Evolutionary conservation across 2,329 filamentous ascomycete species (phyloP).

Genomic region (Drechmeria coniospora): DNA sequence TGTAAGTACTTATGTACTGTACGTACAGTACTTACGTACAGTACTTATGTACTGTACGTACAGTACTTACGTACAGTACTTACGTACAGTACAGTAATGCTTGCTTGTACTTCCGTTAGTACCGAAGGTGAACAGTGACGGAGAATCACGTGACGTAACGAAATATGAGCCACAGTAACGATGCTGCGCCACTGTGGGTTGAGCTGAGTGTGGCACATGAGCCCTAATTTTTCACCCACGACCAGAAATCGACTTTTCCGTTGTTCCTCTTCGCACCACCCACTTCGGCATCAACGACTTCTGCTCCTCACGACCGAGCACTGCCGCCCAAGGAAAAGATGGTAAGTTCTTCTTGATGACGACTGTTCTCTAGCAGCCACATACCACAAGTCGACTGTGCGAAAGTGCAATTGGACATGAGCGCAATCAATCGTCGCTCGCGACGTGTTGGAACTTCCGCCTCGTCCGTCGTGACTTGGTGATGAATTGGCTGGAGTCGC

Average conservation of each 20-base stretch:
- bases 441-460: conserved; percentile 20
- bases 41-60: no score
- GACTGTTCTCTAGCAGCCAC: conserved; percentile 25
- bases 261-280: conserved; percentile 12
- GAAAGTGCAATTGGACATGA: conserved; percentile 18
- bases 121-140: no score
- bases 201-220: no score
- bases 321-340: conserved; percentile 22
- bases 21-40: no score
- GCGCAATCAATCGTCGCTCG: conserved; percentile 10
- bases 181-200: conserved; percentile 8
- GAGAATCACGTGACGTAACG: conserved; percentile 3
- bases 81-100: no score
- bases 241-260: conserved; percentile 14
- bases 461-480: conserved; percentile 21
- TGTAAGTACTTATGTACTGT: no score
- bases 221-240: conserved; percentile 24
- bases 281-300: conserved; percentile 15
- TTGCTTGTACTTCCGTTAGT: no score
- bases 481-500: conserved; percentile 53
- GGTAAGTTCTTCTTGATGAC: conserved; percentile 21
- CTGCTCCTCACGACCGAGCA: conserved; percentile 21
- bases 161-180: conserved; percentile 4
- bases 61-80: no score
- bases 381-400: conserved; percentile 20